Evolutionary conservation across 768 basidiomycete genomes (phyloP).

Genomic region (Calocera cornea): DNA sequence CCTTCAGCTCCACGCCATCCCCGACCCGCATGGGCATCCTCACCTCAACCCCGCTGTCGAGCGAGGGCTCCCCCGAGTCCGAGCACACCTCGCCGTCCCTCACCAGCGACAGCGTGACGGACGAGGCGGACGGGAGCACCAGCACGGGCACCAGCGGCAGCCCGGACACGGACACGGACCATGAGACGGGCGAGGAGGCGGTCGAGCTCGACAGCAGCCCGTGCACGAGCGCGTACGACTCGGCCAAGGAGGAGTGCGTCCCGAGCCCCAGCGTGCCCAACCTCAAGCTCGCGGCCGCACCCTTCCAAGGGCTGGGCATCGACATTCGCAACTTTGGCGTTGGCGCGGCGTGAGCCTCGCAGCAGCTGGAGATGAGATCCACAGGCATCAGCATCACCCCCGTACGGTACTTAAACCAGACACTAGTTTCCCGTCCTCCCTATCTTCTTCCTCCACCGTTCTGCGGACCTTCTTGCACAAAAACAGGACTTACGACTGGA

Average conservation of each 20-base stretch:
- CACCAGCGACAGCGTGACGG: background rate
- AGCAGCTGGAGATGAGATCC: no score
- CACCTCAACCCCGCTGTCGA: background rate
- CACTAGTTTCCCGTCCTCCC: background rate
- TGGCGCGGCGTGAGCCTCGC: no score
- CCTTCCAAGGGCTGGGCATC: background rate
- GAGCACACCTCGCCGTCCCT: background rate
- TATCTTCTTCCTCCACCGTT: background rate
- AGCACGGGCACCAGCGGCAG: background rate
- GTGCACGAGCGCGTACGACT: background rate
- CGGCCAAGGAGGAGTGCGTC: background rate
- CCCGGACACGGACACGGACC: background rate
- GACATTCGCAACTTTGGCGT: background rate
- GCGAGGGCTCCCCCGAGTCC: background rate
- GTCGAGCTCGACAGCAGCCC: background rate
- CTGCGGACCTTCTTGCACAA: background rate
- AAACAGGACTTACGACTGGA: background rate
- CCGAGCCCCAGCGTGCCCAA: background rate
- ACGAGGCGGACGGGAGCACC: background rate
- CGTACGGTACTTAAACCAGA: no score
- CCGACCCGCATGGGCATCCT: background rate
- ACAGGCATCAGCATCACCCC: no score
- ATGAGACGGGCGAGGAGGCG: background rate
- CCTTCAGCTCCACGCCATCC: background rate
- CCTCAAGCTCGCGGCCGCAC: background rate